Evolutionary conservation across 768 basidiomycete genomes (phyloP).

Genomic region (Boletales sp.): DNA sequence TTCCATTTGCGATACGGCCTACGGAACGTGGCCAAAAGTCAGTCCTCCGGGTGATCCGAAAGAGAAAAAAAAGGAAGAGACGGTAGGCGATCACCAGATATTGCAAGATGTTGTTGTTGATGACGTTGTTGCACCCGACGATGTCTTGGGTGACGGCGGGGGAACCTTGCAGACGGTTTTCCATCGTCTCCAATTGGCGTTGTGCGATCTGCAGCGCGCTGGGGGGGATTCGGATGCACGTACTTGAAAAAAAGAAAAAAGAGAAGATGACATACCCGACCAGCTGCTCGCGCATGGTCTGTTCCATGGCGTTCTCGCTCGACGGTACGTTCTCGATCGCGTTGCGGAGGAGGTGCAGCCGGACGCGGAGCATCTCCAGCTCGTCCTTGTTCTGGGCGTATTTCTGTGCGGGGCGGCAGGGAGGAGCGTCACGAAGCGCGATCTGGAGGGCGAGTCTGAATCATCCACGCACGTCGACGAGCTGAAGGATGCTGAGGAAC

Average conservation of each 20-base stretch:
- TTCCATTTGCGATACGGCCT: conserved; percentile 2
- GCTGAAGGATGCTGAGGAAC: not conserved
- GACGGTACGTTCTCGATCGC: not conserved
- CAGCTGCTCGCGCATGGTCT: not conserved
- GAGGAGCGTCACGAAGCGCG: not conserved
- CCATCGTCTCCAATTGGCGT: not conserved
- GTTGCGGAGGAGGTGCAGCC: not conserved
- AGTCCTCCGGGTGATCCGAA: not conserved
- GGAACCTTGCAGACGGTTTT: not conserved
- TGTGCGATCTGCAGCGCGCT: not conserved
- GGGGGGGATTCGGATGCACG: not conserved
- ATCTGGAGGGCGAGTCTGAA: not conserved
- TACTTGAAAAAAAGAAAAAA: too few relatives aligned
- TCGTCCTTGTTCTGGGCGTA: conserved; percentile 7
- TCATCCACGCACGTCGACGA: conserved; percentile 2
- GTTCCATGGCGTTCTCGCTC: not conserved
- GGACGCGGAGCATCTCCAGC: not conserved
- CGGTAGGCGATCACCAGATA: not conserved
- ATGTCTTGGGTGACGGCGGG: conserved; percentile 3
- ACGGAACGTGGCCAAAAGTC: too few relatives aligned
- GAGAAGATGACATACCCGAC: not conserved
- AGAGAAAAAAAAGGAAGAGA: not conserved
- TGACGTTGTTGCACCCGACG: not conserved
- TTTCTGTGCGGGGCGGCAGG: not conserved
- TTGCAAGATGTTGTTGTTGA: not conserved